Evolutionary conservation across 2,329 filamentous ascomycete species (phyloP), one percentile per base, ranked within the genome.

Genomic region (Colletotrichum godetiae): DNA sequence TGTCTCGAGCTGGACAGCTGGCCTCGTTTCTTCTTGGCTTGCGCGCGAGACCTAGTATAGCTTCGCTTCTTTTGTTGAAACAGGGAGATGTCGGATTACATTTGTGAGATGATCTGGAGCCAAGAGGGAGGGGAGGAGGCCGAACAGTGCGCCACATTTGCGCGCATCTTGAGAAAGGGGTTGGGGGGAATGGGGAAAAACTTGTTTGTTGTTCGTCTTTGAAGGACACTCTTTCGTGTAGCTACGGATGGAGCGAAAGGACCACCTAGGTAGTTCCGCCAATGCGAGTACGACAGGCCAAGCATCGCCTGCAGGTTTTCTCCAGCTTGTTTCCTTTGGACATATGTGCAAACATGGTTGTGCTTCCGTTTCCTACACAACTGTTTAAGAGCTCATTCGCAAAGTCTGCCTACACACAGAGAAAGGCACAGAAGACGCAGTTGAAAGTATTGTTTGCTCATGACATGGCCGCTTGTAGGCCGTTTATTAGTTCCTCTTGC

Each of bases 1-100:
- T 12, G 22, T 69, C 53, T 64, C 49, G 57, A 65, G 55, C 67
- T 61, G 29, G 33, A 57, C 33, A 42, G 62, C 33, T 37, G 24
- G 49, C 53, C 46, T 56, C 29, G 29, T 35, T 31, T 56, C 22
- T 65, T 70, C 55, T 70, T 73, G 71, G 67, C 71, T 73, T 70
- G 71, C 60, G 52, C 49, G 60, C 56, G 60, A 73, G 61, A 71
- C 61, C 35, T 57, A 58, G 52, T 55, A 73, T 66, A 71, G 67
- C 60, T 71, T 70, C 67, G 66, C 60, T 73, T 73, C 46, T 73
- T 57, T 58, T 62, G 37, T 55, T 52, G 57, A 22, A 37, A 65
- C 24, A 35, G 46, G 24, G 53, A 37, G 68, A 73, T 73, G 67
- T 73, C 67, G 56, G 67, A 66, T 61, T 58, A 57, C 67, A 70